Evolutionary conservation across 495 filamentous ascomycete species (phyloP), one percentile per base, ranked within the genome.

Genomic region (Cryomyces minteri): DNA sequence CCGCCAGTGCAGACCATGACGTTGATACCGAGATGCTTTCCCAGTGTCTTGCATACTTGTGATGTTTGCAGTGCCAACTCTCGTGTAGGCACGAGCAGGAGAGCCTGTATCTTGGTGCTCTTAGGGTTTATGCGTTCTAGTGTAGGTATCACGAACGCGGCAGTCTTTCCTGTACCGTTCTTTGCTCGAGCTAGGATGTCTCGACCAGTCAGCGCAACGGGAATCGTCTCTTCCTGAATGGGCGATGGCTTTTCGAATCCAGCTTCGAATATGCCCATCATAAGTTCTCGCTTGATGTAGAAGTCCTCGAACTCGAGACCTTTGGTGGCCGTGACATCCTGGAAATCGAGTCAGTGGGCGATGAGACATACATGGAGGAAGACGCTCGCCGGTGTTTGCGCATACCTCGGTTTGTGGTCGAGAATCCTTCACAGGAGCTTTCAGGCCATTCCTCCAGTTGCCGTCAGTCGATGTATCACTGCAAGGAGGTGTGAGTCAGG

Each of bases 1-100:
- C 90, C 90, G 61, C 90, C 90, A 29, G 92, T 99, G 7, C 86
- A 94, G 41, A 96, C 90, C 92, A 99, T 96, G 56, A 99, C 88
- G 57, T 96, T 96, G 60, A 99, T 73, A 32, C 85, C 85, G 4
- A 99, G 76, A 59, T 99, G 86, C 59, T 95, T 95, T 32, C 90
- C 90, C 29, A 99, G 75, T 12, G 80, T 96, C 67, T 95, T 96
- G 72, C 90, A 96, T 39, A 99, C 90, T 58, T 96, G 92, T 34
- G 90, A 96, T 48, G 90, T 96, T 62, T 99, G 90, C 55, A 99
- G 76, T n/a, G 92, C 92, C 48, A 99, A 71, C 65, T 99, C 90
- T 76, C 90, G 67, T 37, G 90, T 99, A 14, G 90, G 90, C 37
- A 99, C 90, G 31, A 99, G 74, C 50, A 99, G 93, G 45, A 99